Conservation (phyloP, 164 flowering plant genomes). For the Euptelea pleiosperma region DNA sequence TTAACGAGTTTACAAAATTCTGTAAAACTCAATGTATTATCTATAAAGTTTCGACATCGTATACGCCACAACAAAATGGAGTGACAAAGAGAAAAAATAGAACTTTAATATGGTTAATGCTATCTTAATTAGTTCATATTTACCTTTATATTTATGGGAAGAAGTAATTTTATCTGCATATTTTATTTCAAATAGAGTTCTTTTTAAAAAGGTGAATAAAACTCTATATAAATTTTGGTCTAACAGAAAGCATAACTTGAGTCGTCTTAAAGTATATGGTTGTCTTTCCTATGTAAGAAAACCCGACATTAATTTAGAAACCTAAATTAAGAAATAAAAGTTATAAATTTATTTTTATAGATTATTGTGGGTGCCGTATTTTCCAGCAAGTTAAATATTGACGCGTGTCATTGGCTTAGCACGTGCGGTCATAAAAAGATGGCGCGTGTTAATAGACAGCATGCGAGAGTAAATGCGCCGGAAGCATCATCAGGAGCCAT, state of each 20-base stretch:
- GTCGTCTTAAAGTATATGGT: not conserved
- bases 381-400: too few relatives aligned
- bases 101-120: constrained; percentile 6
- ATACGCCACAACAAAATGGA: too few relatives aligned
- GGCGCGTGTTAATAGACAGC: too few relatives aligned
- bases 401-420: too few relatives aligned
- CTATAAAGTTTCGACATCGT: too few relatives aligned
- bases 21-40: constrained; percentile 4
- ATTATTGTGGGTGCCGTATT: too few relatives aligned
- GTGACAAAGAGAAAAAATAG: constrained; percentile 1
- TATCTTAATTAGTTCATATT: not conserved
- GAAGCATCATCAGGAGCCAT: too few relatives aligned
- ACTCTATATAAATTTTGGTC: not conserved
- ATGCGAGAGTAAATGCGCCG: too few relatives aligned
- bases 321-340: not conserved
- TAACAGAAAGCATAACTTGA: not conserved
- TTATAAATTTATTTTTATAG: too few relatives aligned
- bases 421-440: too few relatives aligned
- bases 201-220: not conserved
- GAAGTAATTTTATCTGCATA: not conserved
- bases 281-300: too few relatives aligned
- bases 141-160: constrained; percentile 1
- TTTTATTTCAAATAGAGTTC: not conserved
- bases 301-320: too few relatives aligned
- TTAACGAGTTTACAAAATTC: not conserved